These are phyloP conservation scores for Schwanniomyces pseudopolymorphus DNA, from an alignment of 805 yeast genomes.

Conservation along the genomic window DNA sequence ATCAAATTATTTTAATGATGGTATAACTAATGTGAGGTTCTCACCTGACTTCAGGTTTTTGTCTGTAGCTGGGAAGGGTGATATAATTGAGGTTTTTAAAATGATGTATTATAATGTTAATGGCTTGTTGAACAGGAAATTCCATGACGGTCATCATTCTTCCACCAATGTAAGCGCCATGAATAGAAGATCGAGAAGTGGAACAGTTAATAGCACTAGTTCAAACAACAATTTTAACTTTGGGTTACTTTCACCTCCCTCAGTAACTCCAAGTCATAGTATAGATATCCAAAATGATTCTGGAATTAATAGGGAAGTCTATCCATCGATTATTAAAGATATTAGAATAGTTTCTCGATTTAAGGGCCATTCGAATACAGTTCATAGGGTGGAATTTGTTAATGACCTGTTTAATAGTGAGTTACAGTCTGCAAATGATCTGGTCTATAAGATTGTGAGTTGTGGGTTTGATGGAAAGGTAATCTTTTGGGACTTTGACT, in stretches of 20 bases:
- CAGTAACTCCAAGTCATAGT: slow-evolving; percentile 19
- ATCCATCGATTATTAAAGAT: slow-evolving; percentile 39
- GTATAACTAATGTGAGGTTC: slow-evolving; percentile 49
- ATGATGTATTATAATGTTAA: slow-evolving; percentile 42
- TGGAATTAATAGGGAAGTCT: slow-evolving; percentile 2
- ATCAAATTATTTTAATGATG: slow-evolving; percentile 65
- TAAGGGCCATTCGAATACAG: slow-evolving; percentile 41
- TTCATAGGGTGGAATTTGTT: slow-evolving; percentile 28
- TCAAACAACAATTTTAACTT: slow-evolving; percentile 13
- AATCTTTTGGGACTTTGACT: slow-evolving; percentile 45
- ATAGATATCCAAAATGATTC: slow-evolving; percentile 1
- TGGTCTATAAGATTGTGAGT: slow-evolving; percentile 33
- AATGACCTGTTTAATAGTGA: slow-evolving; percentile 2
- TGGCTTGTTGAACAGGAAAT: slow-evolving; percentile 25
- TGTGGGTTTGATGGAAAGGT: slow-evolving; percentile 42
- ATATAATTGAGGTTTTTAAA: slow-evolving; percentile 41
- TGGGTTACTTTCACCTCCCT: slow-evolving; percentile 17
- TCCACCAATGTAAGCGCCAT: slow-evolving; percentile 7
- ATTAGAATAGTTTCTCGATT: slow-evolving; percentile 35
- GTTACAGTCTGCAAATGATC: slow-evolving; percentile 9
- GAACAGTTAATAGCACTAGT: slow-evolving; percentile 32
- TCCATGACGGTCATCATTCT: slow-evolving; percentile 6
- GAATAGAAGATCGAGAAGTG: slow-evolving; percentile 36
- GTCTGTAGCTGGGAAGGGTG: slow-evolving; percentile 54
- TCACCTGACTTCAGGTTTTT: slow-evolving; percentile 50